These are phyloP conservation scores for Aspergillus floridensis DNA, from an alignment of 2,329 filamentous ascomycete genomes.

Conservation along the genomic window DNA sequence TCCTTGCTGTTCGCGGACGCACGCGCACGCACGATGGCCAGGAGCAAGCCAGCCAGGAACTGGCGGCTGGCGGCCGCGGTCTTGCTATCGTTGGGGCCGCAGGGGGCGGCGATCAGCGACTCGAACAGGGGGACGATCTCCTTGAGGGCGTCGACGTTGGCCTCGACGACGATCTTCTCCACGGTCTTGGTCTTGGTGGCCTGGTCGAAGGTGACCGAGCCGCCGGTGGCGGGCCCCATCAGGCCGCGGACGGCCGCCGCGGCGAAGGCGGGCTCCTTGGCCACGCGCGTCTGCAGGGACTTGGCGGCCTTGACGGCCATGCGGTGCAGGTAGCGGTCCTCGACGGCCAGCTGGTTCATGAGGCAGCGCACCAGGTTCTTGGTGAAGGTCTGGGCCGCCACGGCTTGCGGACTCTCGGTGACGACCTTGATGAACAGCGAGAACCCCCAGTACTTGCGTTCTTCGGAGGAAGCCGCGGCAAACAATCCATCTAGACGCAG, in stretches of 20 bases:
- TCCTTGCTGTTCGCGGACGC: slow-evolving; percentile 27
- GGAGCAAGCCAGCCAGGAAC: slow-evolving; percentile 52
- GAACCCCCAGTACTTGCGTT: slow-evolving; percentile 90
- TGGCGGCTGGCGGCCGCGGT: slow-evolving; percentile 48
- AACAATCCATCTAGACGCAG: slow-evolving; percentile 70
- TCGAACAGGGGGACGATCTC: slow-evolving; percentile 56
- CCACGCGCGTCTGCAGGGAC: slow-evolving; percentile 63
- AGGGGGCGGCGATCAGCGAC: slow-evolving; percentile 46
- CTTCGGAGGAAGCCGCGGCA: slow-evolving; percentile 74
- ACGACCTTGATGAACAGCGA: slow-evolving; percentile 79
- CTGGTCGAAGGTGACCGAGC: slow-evolving; percentile 78
- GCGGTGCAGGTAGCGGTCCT: slow-evolving; percentile 75
- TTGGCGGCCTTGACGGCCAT: slow-evolving; percentile 76
- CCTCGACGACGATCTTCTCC: slow-evolving; percentile 66
- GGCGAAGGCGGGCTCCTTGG: slow-evolving; percentile 60
- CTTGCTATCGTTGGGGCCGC: slow-evolving; percentile 44
- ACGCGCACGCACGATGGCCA: slow-evolving; percentile 49
- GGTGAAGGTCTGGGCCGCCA: slow-evolving; percentile 67
- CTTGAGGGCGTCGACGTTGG: slow-evolving; percentile 50
- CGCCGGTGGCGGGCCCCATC: slow-evolving; percentile 64
- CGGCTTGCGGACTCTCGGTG: slow-evolving; percentile 47
- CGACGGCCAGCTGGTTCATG: slow-evolving; percentile 75
- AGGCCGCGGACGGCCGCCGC: slow-evolving; percentile 63
- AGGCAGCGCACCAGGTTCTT: slow-evolving; percentile 78
- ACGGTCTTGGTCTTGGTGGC: slow-evolving; percentile 82